Conservation (phyloP, 768 basidiomycete genomes). For the Macrolepiota albuminosa region DNA sequence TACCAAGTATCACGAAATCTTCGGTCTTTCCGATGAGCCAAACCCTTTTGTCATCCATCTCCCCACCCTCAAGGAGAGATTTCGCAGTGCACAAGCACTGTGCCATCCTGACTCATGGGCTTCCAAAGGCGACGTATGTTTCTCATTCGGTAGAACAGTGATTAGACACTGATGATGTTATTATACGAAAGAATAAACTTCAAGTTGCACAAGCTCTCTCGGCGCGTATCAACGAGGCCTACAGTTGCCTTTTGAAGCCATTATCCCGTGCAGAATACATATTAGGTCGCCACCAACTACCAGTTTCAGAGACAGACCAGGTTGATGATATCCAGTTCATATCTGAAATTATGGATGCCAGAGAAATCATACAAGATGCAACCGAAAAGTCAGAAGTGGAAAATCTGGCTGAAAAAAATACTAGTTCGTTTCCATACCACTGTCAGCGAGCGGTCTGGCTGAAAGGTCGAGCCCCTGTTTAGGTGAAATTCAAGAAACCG, state of each 20-base stretch:
- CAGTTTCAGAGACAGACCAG: conserved; percentile 64
- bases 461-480: conserved; percentile 7
- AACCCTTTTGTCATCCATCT: conserved; percentile 73
- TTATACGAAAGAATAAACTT: conserved; percentile 41
- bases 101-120: conserved; percentile 90
- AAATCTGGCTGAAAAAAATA: conserved; percentile 52
- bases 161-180: conserved; percentile 1
- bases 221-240: conserved; percentile 77
- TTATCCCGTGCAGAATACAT: conserved; percentile 79
- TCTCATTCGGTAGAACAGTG: not conserved
- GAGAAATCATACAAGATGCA: conserved; percentile 74
- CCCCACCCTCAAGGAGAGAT: conserved; percentile 54
- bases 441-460: not conserved
- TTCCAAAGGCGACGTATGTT: conserved; percentile 51
- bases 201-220: conserved; percentile 64
- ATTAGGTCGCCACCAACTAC: conserved; percentile 54
- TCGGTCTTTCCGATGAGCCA: conserved; percentile 54
- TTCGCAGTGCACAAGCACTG: conserved; percentile 65
- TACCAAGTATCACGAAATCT: conserved; percentile 61
- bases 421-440: conserved; percentile 16
- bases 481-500: conserved; percentile 51
- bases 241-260: conserved; percentile 69
- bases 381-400: conserved; percentile 43
- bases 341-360: conserved; percentile 69
- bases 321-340: conserved; percentile 69